Evolutionary conservation across 805 yeast species (phyloP).

Genomic region (Blastobotrys peoriensis): DNA sequence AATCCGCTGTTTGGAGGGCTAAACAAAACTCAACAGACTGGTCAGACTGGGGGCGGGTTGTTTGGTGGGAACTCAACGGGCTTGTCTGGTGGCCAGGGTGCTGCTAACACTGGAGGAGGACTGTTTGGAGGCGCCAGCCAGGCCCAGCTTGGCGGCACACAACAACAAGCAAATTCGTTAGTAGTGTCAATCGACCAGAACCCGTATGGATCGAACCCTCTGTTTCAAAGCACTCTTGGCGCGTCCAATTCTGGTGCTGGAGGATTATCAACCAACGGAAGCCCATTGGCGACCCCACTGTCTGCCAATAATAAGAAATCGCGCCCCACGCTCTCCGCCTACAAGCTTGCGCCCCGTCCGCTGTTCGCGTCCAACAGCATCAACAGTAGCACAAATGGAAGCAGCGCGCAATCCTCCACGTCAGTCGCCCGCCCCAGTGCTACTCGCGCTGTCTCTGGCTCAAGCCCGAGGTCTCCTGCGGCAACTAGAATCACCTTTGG

Average conservation of each 20-base stretch:
- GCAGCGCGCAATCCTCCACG: background rate
- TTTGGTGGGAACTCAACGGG: slow-evolving; percentile 1
- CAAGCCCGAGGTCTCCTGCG: background rate
- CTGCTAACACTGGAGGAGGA: slow-evolving; percentile 1
- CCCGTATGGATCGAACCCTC: slow-evolving; percentile 77
- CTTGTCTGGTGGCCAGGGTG: slow-evolving; percentile 5
- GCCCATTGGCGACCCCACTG: slow-evolving; percentile 44
- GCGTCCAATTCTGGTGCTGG: slow-evolving; percentile 33
- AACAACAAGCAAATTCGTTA: slow-evolving; percentile 24
- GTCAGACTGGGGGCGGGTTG: slow-evolving; percentile 7
- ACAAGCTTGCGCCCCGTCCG: slow-evolving; percentile 60
- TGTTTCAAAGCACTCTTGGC: slow-evolving; percentile 41
- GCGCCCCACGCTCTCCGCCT: slow-evolving; percentile 54
- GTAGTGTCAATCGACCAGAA: slow-evolving; percentile 40
- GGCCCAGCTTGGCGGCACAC: slow-evolving; percentile 18
- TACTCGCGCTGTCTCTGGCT: background rate
- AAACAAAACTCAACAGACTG: slow-evolving; percentile 4
- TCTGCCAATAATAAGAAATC: slow-evolving; percentile 39
- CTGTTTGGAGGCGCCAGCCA: slow-evolving; percentile 14
- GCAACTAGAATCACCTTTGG: background rate
- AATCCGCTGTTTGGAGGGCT: slow-evolving; percentile 19
- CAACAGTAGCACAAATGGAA: background rate
- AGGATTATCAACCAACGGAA: slow-evolving; percentile 23
- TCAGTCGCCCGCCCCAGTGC: background rate
- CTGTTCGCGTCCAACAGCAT: slow-evolving; percentile 33